Base-by-base conservation (phyloP, 257 asterid genomes). In the Penstemon eatonii region DNA sequence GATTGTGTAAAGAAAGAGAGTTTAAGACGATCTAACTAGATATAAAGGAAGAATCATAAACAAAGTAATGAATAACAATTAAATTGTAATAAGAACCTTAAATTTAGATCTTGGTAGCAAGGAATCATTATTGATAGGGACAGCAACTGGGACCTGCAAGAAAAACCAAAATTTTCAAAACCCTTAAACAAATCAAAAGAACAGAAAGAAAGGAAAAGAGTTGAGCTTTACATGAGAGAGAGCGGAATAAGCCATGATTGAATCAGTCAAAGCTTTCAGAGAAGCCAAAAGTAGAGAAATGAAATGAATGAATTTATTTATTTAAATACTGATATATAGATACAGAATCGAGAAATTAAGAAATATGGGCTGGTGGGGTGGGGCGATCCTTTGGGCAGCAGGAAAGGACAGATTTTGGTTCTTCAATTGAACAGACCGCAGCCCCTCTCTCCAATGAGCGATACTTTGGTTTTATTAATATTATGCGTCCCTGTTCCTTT, bases 241-340 rank as follows among this genome's bases (percentile, higher is more conserved):
- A 66, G 72, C 79, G 3, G 83, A 86, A 75, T 80, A 82, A 78
- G 92, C 88, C 92, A 86, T 84, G 89, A 81, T 78, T 68, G 63
- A 78, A 67, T 72, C 79, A 70, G 70, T 70, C 45, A 55, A 53
- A 63, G 67, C 51, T 41, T 5, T 8, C 56, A n/a, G 47, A 49
- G 41, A 33, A 40, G 3, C 40, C 18, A 3, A 7, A 7, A 52
- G 45, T 7, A 18, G 60, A 11, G 51, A 36, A 65, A 8, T 58
- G 66, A 40, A 52, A 7, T 42, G 60, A 49, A 54, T 63, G 33
- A 25, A 25, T 25, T 1, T 1, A 25, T 25, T 25, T 25, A 25
- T 25, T 25, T 25, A 25, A 25, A 25, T 25, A 25, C 33, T 25
- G 0, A 25, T 25, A 25, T 25, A 25, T 25, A 25, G 33, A 25